These are phyloP conservation scores for Pythium scleroteichum DNA, from an alignment of 352 stramenopile species.

Conservation along the genomic window DNA sequence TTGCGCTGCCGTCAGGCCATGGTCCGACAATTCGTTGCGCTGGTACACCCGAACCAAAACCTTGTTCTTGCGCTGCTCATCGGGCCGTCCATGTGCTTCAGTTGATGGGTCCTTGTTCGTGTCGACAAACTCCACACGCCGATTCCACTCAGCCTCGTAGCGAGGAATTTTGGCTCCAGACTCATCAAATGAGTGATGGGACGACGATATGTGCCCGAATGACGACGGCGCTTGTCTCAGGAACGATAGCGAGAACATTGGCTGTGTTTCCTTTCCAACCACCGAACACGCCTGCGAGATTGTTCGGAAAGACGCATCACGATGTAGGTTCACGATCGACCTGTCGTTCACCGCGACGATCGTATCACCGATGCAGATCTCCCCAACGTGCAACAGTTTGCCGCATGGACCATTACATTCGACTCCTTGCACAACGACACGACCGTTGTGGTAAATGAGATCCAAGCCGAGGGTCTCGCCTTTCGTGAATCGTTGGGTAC, in stretches of 20 bases:
- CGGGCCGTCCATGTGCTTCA: conserved; percentile 12
- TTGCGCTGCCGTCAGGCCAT: conserved; percentile 71
- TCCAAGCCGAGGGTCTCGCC: conserved; percentile 72
- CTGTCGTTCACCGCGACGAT: conserved; percentile 75
- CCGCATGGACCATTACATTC: conserved; percentile 67
- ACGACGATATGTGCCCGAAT: conserved; percentile 14
- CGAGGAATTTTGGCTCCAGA: conserved; percentile 9
- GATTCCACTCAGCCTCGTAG: conserved; percentile 85
- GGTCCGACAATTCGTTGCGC: conserved; percentile 71
- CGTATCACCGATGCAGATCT: conserved; percentile 77
- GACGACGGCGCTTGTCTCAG: conserved; percentile 52
- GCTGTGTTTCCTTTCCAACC: conserved; percentile 3
- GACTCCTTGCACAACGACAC: conserved; percentile 77
- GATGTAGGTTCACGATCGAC: conserved; percentile 83
- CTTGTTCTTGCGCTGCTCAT: conserved; percentile 32
- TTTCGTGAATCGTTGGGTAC: conserved; percentile 58
- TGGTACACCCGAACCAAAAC: conserved; percentile 77
- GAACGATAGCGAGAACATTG: conserved; percentile 70
- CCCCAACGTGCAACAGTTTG: conserved; percentile 55
- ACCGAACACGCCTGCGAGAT: conserved; percentile 65
- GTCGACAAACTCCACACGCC: conserved; percentile 80
- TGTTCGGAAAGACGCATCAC: conserved; percentile 72
- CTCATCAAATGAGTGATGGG: conserved; percentile 1
- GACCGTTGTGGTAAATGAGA: conserved; percentile 76
- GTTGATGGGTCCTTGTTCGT: background rate